A percentile compares a stretch with the other conserved stretches of the same genome.
Conservation (phyloP, 495 filamentous ascomycete species). For the Lophiotrema nucula region DNA sequence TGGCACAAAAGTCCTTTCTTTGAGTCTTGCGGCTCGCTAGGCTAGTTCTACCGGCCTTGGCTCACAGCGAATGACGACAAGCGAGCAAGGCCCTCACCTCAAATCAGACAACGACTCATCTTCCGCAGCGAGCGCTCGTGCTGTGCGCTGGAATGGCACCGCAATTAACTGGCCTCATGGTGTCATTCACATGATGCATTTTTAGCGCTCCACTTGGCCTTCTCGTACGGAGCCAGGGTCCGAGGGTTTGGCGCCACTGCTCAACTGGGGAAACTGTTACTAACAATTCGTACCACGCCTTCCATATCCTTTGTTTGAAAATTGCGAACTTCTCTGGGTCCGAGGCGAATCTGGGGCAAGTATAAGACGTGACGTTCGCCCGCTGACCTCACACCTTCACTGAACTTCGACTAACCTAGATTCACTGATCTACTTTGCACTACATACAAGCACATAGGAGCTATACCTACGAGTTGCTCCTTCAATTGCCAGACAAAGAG, state of each 20-base stretch:
- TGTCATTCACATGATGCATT: constrained; percentile 26
- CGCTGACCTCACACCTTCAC: constrained; percentile 1
- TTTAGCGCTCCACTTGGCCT: constrained; percentile 11
- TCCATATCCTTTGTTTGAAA: constrained; percentile 19
- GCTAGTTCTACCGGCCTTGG: too few relatives aligned
- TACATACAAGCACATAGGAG: neutral
- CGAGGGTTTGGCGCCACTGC: neutral
- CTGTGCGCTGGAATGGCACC: neutral
- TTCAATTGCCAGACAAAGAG: constrained; percentile 7
- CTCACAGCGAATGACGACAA: too few relatives aligned
- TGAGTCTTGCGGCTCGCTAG: constrained; percentile 11
- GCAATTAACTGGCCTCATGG: constrained; percentile 9
- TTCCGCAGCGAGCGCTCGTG: neutral
- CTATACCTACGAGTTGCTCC: neutral
- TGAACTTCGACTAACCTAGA: neutral
- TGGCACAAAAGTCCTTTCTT: neutral
- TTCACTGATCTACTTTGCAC: neutral
- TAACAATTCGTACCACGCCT: constrained; percentile 1
- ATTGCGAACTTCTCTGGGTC: neutral
- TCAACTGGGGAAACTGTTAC: constrained; percentile 7
- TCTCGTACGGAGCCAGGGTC: neutral
- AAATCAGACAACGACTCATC: constrained; percentile 2
- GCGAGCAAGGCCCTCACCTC: neutral
- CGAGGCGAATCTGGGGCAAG: neutral
- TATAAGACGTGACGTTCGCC: constrained; percentile 12